These are phyloP conservation scores for Erucastrum elatum DNA, from an alignment of 345 rosid species.

Conservation along the genomic window DNA sequence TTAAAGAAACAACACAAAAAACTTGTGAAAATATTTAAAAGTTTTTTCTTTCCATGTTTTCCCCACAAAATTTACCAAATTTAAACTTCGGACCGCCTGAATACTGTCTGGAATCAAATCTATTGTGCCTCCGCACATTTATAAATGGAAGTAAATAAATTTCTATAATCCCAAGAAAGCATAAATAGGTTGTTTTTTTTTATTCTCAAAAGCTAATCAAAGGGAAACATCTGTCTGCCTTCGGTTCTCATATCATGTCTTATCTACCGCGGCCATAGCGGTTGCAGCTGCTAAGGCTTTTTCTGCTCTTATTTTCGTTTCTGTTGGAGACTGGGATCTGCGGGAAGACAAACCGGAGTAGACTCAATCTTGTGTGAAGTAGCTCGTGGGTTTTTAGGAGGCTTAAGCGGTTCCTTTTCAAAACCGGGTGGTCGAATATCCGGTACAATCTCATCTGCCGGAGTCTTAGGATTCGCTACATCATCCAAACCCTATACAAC, in stretches of 20 bases:
- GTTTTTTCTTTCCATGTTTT: neutral
- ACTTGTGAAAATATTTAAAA: neutral
- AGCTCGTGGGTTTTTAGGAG: constrained; percentile 34
- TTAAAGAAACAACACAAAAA: neutral
- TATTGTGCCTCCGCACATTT: neutral
- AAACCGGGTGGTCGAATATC: constrained; percentile 40
- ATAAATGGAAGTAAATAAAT: constrained; percentile 8
- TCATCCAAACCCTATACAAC: constrained; percentile 41
- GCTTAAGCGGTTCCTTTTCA: constrained; percentile 32
- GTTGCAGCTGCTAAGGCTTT: constrained; percentile 1
- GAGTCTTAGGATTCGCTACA: constrained; percentile 42
- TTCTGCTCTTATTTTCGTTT: constrained; percentile 28
- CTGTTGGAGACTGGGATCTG: constrained; percentile 38
- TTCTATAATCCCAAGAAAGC: constrained; percentile 28
- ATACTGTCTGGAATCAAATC: no score
- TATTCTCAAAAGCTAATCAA: constrained; percentile 22
- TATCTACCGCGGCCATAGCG: neutral
- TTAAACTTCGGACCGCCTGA: no score
- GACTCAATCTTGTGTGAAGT: constrained; percentile 41
- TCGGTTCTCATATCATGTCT: constrained; percentile 7
- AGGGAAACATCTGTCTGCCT: constrained; percentile 17
- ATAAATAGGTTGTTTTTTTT: neutral
- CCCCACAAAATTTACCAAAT: no score
- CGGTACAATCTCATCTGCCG: constrained; percentile 33
- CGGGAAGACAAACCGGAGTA: constrained; percentile 37